Evolutionary conservation across 768 basidiomycete genomes (phyloP), one percentile per base, ranked within the genome.

Genomic region (Coprinellus aureogranulatus): DNA sequence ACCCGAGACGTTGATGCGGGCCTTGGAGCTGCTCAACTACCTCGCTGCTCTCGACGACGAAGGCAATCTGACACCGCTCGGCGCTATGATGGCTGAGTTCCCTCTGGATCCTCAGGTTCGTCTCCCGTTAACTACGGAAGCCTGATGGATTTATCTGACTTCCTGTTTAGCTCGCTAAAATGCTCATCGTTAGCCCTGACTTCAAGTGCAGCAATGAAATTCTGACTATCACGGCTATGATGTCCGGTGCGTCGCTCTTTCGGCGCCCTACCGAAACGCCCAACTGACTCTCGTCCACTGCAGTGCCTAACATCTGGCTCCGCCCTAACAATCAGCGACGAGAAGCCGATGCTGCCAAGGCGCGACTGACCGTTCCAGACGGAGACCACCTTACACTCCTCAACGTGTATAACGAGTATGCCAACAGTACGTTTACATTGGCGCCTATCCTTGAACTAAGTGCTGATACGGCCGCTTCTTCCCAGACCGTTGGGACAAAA

Each of bases 201-300:
- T 97, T 98, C 77, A 86, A 86, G 57, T 98, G 96, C 75, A 94
- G 92, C 59, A 94, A 97, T 65, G 97, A 98, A 69, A 90, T 98
- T 47, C 71, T 99, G 55, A 94, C 91, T 1, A 92, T 99, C 59
- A 93, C 92, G 3, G 90, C 97, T 0, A 98, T 98, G 96, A 78
- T 99, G 62, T 97, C 94, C 20, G 89, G 92, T 92, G 62, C 10
- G 82, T 70, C 1, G 42, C 2, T 12, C 28, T 52, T 54, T 55
- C 31, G n/a, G n/a, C 28, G 10, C 8, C n/a, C 30, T 20, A 31
- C 28, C 37, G 41, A 45, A 9, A 3, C 30, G 34, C 23, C 49
- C 18, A 12, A 31, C 44, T 52, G 3, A 37, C 60, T 14, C 62
- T 6, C 42, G 42, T 30, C 20, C 8, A 2, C 42, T 46, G 12